Base-by-base conservation (phyloP, 2,329 filamentous ascomycete species). In the Ophiosphaerella herpotricha region DNA sequence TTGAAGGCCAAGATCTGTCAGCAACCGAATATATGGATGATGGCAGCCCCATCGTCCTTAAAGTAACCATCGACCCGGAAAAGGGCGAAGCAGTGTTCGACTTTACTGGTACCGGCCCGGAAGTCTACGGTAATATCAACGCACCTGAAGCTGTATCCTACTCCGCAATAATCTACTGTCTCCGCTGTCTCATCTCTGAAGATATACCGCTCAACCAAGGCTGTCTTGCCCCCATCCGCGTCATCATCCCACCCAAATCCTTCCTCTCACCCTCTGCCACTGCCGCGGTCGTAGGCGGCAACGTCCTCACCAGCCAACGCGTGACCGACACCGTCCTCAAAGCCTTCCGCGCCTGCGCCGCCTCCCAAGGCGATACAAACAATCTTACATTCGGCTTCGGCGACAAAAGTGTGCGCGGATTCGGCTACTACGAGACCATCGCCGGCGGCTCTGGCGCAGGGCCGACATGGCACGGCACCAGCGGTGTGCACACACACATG, bases 151-250 rank as follows among this genome's bases (percentile, higher is more conserved):
- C 90, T 3, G 88, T 94, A 40, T 92, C 89, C 0, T 91, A 89
- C 74, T 88, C 84, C 32, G 90, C 89, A 42, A 92, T 94, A 66
- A 93, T 94, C 67, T 95, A 95, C 78, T 91, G 88, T 61, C 79
- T 95, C 11, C 85, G 90, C 39, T 90, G 86, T 63, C 80, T 96
- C 50, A 91, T 95, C 62, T 85, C 83, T 33, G 84, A 90, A 57
- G 89, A 93, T 60, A 92, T 95, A 12, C 91, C 90, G 0, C 81
- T 95, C 4, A 95, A 95, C 75, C 90, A 95, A 74, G 90, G 90
- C 57, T 95, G 90, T 57, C 78, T 94, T 2, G 84, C 84, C 42
- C 90, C 90, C 0, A 89, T 94, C 61, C 81, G 85, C 46, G 87
- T 94, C 65, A 78, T 80, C 39, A 91, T 93, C 43, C 88, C 90